A percentile compares a stretch with the other conserved stretches of the same genome.
These are phyloP conservation scores for Xylariaceae sp. DNA, from an alignment of 2,329 filamentous ascomycete species.

Conservation along the genomic window DNA sequence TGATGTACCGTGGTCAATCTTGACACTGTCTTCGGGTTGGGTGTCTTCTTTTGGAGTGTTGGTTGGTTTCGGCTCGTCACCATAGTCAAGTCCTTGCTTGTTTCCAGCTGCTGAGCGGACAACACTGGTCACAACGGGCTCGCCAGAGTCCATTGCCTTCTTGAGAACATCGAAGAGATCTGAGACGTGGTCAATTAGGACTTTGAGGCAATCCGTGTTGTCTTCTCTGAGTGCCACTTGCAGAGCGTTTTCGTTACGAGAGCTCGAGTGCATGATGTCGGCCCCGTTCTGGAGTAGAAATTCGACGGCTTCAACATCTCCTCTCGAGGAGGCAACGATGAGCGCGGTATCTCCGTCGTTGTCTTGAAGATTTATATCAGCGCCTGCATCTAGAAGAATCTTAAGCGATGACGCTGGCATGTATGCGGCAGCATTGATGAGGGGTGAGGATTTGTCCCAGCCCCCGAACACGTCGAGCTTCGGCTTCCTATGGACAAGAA, in stretches of 20 bases:
- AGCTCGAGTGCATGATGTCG: slow-evolving; percentile 32
- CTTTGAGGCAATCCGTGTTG: slow-evolving; percentile 24
- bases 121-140: slow-evolving; percentile 26
- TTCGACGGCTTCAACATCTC: slow-evolving; percentile 32
- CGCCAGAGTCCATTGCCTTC: slow-evolving; percentile 28
- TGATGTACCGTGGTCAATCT: no score
- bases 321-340: slow-evolving; percentile 33
- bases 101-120: slow-evolving; percentile 26
- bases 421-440: slow-evolving; percentile 35
- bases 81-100: slow-evolving; percentile 28
- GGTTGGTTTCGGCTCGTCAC: slow-evolving; percentile 18
- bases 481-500: slow-evolving; percentile 34
- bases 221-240: slow-evolving; percentile 26
- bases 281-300: slow-evolving; percentile 35
- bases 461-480: slow-evolving; percentile 35
- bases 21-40: not conserved
- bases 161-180: slow-evolving; percentile 29
- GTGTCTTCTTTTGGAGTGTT: not conserved
- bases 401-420: slow-evolving; percentile 31
- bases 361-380: slow-evolving; percentile 35
- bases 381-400: slow-evolving; percentile 33
- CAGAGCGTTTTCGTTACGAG: slow-evolving; percentile 29
- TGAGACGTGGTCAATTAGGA: slow-evolving; percentile 31
- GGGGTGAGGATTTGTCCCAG: slow-evolving; percentile 31
- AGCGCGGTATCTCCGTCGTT: slow-evolving; percentile 36